Evolutionary conservation across 1,284 basidiomycete genomes (phyloP).

Genomic region (Cryptococcus wingfieldii): DNA sequence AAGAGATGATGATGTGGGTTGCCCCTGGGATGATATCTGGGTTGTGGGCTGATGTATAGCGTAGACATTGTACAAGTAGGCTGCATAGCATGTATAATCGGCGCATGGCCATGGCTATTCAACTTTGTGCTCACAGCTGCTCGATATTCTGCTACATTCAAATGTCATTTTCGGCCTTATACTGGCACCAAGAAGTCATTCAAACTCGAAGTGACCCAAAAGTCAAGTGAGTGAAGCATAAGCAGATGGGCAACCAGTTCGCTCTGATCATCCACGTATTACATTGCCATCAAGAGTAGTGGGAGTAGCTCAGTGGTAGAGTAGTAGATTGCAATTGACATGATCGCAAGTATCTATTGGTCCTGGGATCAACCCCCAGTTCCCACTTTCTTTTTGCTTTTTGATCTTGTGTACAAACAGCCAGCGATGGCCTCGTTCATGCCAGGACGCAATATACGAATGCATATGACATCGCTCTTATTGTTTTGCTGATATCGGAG

Average conservation of each 20-base stretch:
- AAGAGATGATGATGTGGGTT: constrained; percentile 10
- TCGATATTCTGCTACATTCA: no score
- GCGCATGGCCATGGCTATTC: neutral
- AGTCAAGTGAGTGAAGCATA: neutral
- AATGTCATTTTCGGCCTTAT: no score
- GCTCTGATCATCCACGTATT: neutral
- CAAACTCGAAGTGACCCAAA: no score
- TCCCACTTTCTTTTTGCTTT: neutral
- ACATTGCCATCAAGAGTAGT: neutral
- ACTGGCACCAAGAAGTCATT: no score
- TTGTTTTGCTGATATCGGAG: no score
- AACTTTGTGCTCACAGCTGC: neutral
- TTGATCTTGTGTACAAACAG: no score
- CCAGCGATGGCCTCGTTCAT: no score
- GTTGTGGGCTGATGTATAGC: neutral
- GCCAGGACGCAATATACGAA: no score
- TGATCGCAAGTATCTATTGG: neutral
- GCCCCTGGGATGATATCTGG: neutral
- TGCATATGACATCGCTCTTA: no score
- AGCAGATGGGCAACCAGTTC: neutral
- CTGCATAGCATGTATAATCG: neutral
- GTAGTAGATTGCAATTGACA: neutral
- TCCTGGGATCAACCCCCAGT: neutral
- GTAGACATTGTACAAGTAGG: neutral
- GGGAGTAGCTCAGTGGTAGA: neutral